Base-by-base conservation (phyloP, 2,329 filamentous ascomycete genomes). In the Neofusicoccum sp. region DNA sequence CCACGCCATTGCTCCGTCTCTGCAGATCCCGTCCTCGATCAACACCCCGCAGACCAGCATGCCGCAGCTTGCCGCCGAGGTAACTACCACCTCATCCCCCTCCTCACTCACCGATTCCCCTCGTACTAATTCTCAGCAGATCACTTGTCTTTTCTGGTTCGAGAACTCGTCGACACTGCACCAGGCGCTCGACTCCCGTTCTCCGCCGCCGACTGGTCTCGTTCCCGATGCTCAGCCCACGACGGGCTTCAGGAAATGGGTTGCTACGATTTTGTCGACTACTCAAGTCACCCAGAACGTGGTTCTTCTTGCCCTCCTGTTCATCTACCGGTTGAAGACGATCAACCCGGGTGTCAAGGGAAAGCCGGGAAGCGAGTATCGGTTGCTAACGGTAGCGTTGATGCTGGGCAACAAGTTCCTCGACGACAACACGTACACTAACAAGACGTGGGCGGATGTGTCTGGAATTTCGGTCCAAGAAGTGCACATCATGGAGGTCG, bases 401-500 rank as follows among this genome's bases (percentile, higher is more conserved):
- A 99, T 99, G 95, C 83, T 99, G 64, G 94, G 93, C 66, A 99
- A 99, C 77, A 99, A 99, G 81, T 99, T 98, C 74, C 81, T 99
- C 70, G 95, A 99, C 74, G 95, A 99, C 77, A 99, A 98, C 76
- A 98, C 95, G 0, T 99, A 99, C 78, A 98, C 95, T 41, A 99
- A 99, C 81, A 97, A 98, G 82, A 99, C 95, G 0, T 99, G 95
- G 95, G 95, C 94, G 2, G 95, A 99, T 71, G 95, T 99, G 9
- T 98, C 95, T 0, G 91, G 91, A 48, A 97, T 99, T 65, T 88
- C 91, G 1, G 94, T 98, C 11, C 88, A 90, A 65, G 95, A 99
- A 77, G 97, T 99, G 58, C 95, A 99, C 75, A 90, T 97, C 48
- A 99, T 99, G 95, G 95, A 99, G 76, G 95, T 99, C n/a, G 95